Percentiles rank a stretch among this genome's conserved stretches.
Evolutionary conservation across 371 early-diverging fungal genomes (phyloP).

Genomic region (Synchytrium microbalum): DNA sequence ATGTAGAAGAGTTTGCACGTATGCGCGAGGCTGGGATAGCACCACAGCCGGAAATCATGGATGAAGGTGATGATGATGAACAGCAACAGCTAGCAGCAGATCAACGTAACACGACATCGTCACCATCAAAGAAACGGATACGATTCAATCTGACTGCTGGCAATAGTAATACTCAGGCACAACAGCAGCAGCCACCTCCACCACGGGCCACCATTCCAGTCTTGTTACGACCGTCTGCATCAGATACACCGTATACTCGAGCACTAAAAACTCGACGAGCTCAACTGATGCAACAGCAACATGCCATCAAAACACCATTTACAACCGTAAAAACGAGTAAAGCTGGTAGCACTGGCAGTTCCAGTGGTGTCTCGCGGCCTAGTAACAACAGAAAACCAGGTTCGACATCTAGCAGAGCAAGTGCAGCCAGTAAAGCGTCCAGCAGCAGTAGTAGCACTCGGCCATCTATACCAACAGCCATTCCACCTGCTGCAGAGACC

Average conservation of each 20-base stretch:
- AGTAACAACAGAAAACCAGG: no score
- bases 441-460: not conserved
- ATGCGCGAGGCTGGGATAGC: not conserved
- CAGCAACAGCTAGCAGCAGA: not conserved
- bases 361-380: not conserved
- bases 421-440: not conserved
- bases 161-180: not conserved
- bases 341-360: not conserved
- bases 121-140: not conserved
- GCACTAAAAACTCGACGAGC: constrained; percentile 26
- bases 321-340: not conserved
- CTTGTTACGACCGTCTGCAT: constrained; percentile 12
- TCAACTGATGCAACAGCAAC: constrained; percentile 9
- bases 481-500: not conserved
- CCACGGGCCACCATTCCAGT: not conserved
- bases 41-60: not conserved
- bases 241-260: constrained; percentile 28
- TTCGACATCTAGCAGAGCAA: not conserved
- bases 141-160: not conserved
- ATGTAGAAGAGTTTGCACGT: not conserved
- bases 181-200: not conserved
- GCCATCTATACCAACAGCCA: not conserved
- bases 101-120: not conserved
- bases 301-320: not conserved
- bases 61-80: no score